Base-by-base conservation (phyloP, 1,284 basidiomycete species). In the Boletus mariae region DNA sequence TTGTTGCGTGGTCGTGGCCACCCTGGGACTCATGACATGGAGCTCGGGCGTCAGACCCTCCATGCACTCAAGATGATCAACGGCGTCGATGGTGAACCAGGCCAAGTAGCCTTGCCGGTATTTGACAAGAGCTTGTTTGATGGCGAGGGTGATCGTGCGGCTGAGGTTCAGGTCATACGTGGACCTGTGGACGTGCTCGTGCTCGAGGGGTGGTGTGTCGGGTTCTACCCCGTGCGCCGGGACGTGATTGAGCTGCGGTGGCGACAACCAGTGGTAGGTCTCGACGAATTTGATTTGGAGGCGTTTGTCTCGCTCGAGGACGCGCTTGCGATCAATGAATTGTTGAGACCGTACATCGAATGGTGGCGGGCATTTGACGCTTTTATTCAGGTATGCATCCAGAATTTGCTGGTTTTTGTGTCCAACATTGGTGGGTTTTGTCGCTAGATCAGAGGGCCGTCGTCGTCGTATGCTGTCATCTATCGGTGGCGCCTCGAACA, bases 401-500 rank as follows among this genome's bases (percentile, higher is more conserved):
- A 11, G 10, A 38, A 28, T 43, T 8, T 12, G 11, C 15, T 42
- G 41, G 12, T 42, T 15, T 26, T n/a, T 26, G 45, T 44, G 9
- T 31, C 17, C 29, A 17, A 40, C 43, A 11, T 37, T n/a, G 29
- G 26, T 25, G 35, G 32, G 23, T 34, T 41, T 3, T 17, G 32
- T 37, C 7, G 4, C n/a, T 29, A 87, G 86, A 79, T 88, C 32
- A 75, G 72, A 57, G 71, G 76, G 4, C 73, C 77, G 1, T 62
- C 74, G 15, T 77, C 77, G 45, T 75, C 75, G 2, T 83, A 85
- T 55, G 73, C 76, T 31, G 73, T 84, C 52, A 75, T 90, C 31
- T 90, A 88, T 68, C 79, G 77, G 57, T 95, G 93, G 94, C 78
- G 93, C 20, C 69, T 90, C 25, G 78, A 96, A 67, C 93, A 95